Conservation (phyloP, 2,329 filamentous ascomycete genomes). For the Raffaelea albimanens region DNA sequence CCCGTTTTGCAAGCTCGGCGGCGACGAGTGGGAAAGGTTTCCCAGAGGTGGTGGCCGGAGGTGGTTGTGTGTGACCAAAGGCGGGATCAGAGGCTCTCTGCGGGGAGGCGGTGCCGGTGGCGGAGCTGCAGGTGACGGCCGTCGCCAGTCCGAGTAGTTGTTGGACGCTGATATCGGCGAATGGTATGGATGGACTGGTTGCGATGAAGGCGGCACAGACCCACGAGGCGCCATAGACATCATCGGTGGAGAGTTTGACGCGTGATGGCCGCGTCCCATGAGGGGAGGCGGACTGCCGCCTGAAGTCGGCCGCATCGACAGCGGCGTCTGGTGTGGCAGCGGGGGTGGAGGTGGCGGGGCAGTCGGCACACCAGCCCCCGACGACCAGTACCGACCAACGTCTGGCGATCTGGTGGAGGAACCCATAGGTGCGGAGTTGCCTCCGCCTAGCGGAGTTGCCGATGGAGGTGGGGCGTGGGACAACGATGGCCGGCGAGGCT, state of each 20-base stretch:
- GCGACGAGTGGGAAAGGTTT: background rate
- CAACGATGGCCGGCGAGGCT: conserved; percentile 4
- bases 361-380: background rate
- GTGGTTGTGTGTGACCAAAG: conserved; percentile 11
- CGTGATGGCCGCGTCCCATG: background rate
- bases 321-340: conserved; percentile 5
- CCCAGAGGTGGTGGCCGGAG: conserved; percentile 11
- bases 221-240: conserved; percentile 2
- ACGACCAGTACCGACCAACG: conserved; percentile 7
- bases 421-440: no score
- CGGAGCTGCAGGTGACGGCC: conserved; percentile 1
- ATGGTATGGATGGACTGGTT: conserved; percentile 6
- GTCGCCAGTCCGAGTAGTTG: conserved; percentile 9
- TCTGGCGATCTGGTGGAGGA: conserved; percentile 5
- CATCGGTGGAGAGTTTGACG: conserved; percentile 5
- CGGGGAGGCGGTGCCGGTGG: conserved; percentile 2
- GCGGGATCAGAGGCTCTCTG: conserved; percentile 8
- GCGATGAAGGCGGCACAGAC: conserved; percentile 4
- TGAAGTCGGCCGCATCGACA: conserved; percentile 10
- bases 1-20: background rate
- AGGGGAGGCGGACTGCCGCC: conserved; percentile 1
- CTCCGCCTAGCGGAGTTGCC: background rate
- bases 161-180: conserved; percentile 1
- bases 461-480: conserved; percentile 1
- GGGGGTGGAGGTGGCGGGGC: conserved; percentile 9